These are phyloP conservation scores for Penicillium pancosmium DNA, from an alignment of 495 filamentous ascomycete species.

Conservation along the genomic window DNA sequence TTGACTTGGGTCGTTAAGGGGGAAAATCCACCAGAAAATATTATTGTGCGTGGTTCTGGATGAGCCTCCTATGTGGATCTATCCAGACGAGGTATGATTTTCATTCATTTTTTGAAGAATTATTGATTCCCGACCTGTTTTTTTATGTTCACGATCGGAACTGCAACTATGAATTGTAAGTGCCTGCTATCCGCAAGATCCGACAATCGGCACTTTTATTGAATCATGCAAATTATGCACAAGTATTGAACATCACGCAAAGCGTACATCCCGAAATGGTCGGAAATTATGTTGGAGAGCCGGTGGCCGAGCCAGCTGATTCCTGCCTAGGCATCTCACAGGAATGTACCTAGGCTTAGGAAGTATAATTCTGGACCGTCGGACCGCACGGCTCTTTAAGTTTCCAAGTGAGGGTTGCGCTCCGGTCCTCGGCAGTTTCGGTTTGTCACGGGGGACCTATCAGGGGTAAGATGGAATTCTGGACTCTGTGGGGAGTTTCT, in stretches of 20 bases:
- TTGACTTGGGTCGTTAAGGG: no score
- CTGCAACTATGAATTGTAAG: no score
- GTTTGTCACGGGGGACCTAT: conserved; percentile 3
- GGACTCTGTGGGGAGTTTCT: conserved; percentile 8
- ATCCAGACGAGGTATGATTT: not conserved
- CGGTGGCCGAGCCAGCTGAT: not conserved
- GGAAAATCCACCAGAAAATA: no score
- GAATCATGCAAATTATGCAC: not conserved
- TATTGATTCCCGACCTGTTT: not conserved
- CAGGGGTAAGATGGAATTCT: conserved; percentile 2
- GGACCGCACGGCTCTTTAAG: conserved; percentile 2
- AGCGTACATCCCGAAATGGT: not conserved
- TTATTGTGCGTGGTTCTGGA: not conserved
- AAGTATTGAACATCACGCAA: not conserved
- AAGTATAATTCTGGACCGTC: not conserved
- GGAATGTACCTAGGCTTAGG: no score
- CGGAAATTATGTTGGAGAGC: not conserved
- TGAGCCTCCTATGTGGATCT: not conserved
- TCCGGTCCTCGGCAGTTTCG: conserved; percentile 2
- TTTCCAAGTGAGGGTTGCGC: not conserved
- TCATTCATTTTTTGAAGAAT: not conserved
- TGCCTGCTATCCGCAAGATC: not conserved
- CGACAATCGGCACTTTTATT: not conserved
- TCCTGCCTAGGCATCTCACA: not conserved
- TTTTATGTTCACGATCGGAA: no score